phyloP scores from a whole-genome alignment of 768 basidiomycete species.

The Hirschioporus abietinus region DNA sequence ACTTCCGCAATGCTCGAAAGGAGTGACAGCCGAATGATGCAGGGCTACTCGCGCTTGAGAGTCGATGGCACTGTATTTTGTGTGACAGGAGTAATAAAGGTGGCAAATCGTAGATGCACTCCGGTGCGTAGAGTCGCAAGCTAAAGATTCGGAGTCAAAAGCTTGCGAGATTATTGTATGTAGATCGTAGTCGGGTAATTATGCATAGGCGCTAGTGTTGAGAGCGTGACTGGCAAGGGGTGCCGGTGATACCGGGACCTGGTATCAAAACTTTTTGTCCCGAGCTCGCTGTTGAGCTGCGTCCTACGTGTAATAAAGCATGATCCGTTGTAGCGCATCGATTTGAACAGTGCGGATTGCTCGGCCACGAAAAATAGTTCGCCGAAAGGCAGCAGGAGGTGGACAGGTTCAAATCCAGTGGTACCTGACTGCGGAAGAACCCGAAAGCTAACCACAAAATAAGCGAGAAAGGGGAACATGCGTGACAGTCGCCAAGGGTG shows the following conservation, averaged over 20 bases:
- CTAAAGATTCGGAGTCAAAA: neutral
- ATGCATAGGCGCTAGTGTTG: too few relatives aligned
- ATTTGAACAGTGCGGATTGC: neutral
- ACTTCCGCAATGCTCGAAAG: neutral
- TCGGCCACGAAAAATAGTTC: neutral
- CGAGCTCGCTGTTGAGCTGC: neutral
- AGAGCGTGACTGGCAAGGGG: too few relatives aligned
- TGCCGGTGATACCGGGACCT: neutral
- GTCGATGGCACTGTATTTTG: neutral
- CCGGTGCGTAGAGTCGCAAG: neutral
- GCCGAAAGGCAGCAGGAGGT: neutral
- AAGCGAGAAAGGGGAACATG: neutral
- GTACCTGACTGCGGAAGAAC: neutral
- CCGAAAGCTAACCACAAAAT: neutral
- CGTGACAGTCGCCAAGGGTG: neutral
- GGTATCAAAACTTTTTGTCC: neutral
- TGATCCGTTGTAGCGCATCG: neutral
- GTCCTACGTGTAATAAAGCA: neutral
- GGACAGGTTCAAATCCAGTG: neutral
- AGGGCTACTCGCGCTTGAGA: neutral
- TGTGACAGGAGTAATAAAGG: neutral
- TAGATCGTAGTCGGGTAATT: too few relatives aligned
- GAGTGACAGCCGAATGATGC: constrained; percentile 1
- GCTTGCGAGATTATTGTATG: neutral
- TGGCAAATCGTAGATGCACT: neutral